Evolutionary conservation across 345 rosid species (phyloP).

Genomic region (Eucalyptus microcorys): DNA sequence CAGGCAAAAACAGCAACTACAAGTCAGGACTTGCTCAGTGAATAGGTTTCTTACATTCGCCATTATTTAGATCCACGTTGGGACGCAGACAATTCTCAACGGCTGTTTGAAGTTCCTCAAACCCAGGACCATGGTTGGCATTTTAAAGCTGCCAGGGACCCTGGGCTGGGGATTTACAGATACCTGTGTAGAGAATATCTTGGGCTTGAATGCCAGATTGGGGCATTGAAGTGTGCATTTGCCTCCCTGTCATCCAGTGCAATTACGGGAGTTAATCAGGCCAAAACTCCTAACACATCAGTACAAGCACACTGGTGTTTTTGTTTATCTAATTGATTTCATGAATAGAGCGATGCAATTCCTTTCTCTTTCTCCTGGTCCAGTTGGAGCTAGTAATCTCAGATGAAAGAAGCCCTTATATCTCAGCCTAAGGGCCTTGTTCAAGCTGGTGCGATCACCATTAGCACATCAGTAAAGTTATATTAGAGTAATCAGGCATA

Average conservation of each 20-base stretch:
- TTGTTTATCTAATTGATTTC: background rate
- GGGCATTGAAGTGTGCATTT: background rate
- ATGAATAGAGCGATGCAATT: background rate
- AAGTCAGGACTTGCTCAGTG: background rate
- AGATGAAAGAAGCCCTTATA: too few species aligned
- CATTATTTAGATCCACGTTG: constrained; percentile 6
- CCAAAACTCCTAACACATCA: background rate
- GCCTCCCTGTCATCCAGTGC: background rate
- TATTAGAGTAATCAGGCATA: background rate
- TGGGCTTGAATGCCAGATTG: background rate
- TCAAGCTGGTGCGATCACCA: too few species aligned
- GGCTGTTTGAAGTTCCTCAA: constrained; percentile 11
- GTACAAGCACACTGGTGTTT: background rate
- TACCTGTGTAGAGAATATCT: constrained; percentile 29
- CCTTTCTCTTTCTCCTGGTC: too few species aligned
- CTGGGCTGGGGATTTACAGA: constrained; percentile 29
- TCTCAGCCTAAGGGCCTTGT: too few species aligned
- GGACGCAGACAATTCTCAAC: constrained; percentile 21
- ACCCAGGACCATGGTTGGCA: constrained; percentile 18
- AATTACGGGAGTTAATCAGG: constrained; percentile 23
- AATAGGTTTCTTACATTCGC: too few species aligned
- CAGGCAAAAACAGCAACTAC: too few species aligned
- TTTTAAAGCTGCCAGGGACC: constrained; percentile 1
- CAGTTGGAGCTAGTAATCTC: too few species aligned
- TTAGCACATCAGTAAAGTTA: background rate